Conservation (phyloP, 148 eudicot genomes). For the Chenopodium quinoa region DNA sequence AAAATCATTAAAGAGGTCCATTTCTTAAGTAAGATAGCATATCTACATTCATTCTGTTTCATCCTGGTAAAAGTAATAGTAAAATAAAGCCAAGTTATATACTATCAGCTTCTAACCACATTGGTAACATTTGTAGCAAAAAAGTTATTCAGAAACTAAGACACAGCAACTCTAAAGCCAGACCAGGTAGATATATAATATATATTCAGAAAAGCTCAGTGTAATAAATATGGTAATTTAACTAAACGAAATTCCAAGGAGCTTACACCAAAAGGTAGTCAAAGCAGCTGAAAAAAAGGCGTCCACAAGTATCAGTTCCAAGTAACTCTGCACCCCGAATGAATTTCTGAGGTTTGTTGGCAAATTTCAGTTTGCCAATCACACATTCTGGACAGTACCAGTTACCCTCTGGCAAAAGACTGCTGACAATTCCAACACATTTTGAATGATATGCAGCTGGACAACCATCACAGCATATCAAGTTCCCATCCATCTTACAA, state of each 20-base stretch:
- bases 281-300: constrained; percentile 63
- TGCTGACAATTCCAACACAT: constrained; percentile 78
- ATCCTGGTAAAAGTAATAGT: not conserved
- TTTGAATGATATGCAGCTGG: constrained; percentile 92
- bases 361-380: constrained; percentile 43
- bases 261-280: constrained; percentile 97
- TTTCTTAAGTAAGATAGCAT: not conserved
- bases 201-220: not conserved
- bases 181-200: not conserved
- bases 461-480: constrained; percentile 97
- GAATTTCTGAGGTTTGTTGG: constrained; percentile 53
- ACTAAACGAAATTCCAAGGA: constrained; percentile 12
- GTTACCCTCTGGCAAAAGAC: constrained; percentile 85
- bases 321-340: constrained; percentile 85
- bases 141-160: not conserved
- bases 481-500: constrained; percentile 92
- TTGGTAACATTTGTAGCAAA: not conserved
- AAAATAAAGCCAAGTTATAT: not conserved
- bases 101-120: not conserved
- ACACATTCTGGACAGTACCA: constrained; percentile 96
- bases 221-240: not conserved
- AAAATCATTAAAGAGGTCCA: not conserved
- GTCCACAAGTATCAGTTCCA: constrained; percentile 77
- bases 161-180: not conserved
- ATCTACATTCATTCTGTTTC: not conserved